Conservation (phyloP, 495 filamentous ascomycete species). For the Penicillium argentinense region DNA sequence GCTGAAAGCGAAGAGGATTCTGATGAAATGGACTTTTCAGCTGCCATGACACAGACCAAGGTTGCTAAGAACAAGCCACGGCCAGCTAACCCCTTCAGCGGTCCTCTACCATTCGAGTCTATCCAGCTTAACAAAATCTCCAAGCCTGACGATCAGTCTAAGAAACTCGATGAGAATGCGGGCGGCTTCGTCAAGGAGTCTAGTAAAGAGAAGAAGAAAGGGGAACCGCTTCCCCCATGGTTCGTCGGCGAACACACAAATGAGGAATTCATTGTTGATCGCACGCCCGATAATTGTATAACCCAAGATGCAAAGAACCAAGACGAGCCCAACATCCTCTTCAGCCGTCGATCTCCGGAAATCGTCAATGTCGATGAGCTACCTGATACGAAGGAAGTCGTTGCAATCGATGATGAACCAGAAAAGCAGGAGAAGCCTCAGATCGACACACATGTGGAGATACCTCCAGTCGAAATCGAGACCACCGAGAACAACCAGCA, state of each 20-base stretch:
- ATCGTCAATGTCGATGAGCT: constrained; percentile 47
- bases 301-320: constrained; percentile 20
- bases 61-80: constrained; percentile 27
- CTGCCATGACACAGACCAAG: constrained; percentile 43
- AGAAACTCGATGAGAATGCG: constrained; percentile 49
- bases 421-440: constrained; percentile 14
- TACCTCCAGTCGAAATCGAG: neutral
- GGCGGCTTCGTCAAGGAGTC: constrained; percentile 68
- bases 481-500: neutral
- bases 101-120: constrained; percentile 87
- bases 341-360: constrained; percentile 40
- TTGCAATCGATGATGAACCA: constrained; percentile 42
- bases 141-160: constrained; percentile 1
- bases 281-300: constrained; percentile 21
- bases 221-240: constrained; percentile 81
- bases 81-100: constrained; percentile 51
- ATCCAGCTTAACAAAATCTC: constrained; percentile 61
- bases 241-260: constrained; percentile 49
- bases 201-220: constrained; percentile 42
- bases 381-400: constrained; percentile 33
- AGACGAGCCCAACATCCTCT: constrained; percentile 39
- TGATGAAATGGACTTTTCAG: constrained; percentile 44
- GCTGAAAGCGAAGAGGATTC: constrained; percentile 44
- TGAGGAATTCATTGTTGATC: constrained; percentile 36
- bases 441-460: neutral